Evolutionary conservation across 441 rosid genomes (phyloP).

Genomic region (Populus hybrid): DNA sequence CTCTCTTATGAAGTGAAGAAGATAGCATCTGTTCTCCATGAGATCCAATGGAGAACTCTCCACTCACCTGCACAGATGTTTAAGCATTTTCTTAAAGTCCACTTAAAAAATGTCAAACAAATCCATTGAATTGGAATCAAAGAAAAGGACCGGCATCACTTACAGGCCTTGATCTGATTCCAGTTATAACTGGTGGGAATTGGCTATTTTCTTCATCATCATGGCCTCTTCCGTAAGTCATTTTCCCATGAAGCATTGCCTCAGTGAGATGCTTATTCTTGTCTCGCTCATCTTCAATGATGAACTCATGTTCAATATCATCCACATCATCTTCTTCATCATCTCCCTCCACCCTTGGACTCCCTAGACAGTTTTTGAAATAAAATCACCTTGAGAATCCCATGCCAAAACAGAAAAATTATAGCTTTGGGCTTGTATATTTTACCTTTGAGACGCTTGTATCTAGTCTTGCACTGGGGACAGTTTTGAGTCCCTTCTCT

Average conservation of each 20-base stretch:
- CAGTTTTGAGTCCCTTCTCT: constrained; percentile 93
- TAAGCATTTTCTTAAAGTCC: neutral
- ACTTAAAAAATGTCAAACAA: too few relatives aligned
- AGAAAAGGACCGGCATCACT: neutral
- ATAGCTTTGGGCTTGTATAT: neutral
- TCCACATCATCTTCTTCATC: constrained; percentile 96
- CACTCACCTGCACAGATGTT: constrained; percentile 54
- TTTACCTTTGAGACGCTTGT: constrained; percentile 91
- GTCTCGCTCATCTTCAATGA: constrained; percentile 68
- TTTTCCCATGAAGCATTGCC: constrained; percentile 89
- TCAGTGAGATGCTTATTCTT: constrained; percentile 67
- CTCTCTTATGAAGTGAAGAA: constrained; percentile 75
- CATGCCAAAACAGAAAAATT: neutral
- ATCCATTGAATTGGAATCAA: neutral
- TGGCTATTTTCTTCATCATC: constrained; percentile 72
- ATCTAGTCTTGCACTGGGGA: constrained; percentile 93
- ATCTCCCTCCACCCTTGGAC: constrained; percentile 93
- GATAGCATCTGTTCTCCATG: constrained; percentile 57
- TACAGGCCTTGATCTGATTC: constrained; percentile 71
- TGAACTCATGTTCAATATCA: constrained; percentile 92
- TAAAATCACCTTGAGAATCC: neutral
- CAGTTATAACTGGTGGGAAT: constrained; percentile 64
- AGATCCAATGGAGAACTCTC: constrained; percentile 71
- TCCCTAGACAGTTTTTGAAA: constrained; percentile 39
- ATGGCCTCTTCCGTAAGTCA: constrained; percentile 96